These are phyloP conservation scores for Coix lacrymajobi DNA, from an alignment of 176 grass and related monocot species.

Conservation along the genomic window DNA sequence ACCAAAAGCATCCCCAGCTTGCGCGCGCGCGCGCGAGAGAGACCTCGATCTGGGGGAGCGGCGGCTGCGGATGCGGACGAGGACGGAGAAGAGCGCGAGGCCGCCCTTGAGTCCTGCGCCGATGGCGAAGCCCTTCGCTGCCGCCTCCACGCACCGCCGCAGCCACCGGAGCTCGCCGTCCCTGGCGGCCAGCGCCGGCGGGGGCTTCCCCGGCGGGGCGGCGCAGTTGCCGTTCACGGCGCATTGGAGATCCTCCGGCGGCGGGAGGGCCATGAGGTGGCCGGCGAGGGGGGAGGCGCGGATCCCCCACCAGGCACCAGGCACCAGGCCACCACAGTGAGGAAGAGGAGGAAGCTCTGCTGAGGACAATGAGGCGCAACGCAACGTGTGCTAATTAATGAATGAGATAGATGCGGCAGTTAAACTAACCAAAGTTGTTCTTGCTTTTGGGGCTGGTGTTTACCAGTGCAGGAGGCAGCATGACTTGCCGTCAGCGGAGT, in stretches of 20 bases:
- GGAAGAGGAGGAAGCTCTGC: conserved; percentile 35
- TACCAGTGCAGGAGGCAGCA: not conserved
- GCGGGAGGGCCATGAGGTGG: conserved; percentile 21
- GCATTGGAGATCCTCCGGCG: conserved; percentile 30
- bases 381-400: not conserved
- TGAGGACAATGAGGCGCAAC: not conserved
- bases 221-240: not conserved
- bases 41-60: conserved; percentile 63
- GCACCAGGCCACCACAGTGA: not conserved
- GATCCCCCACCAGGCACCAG: not conserved
- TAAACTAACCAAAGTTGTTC: not conserved
- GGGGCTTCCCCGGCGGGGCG: not conserved
- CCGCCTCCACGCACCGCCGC: conserved; percentile 71
- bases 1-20: not conserved
- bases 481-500: not conserved
- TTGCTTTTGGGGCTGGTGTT: not conserved
- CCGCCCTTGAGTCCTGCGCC: conserved; percentile 87
- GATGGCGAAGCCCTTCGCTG: conserved; percentile 83
- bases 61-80: conserved; percentile 81
- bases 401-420: not conserved
- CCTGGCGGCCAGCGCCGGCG: not conserved
- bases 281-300: conserved; percentile 11
- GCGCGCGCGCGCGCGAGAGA: not conserved
- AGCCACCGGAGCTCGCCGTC: conserved; percentile 62
- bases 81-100: conserved; percentile 79